phyloP scores from a whole-genome alignment of 1,284 basidiomycete species.

The Hypsizygus ulmarius region DNA sequence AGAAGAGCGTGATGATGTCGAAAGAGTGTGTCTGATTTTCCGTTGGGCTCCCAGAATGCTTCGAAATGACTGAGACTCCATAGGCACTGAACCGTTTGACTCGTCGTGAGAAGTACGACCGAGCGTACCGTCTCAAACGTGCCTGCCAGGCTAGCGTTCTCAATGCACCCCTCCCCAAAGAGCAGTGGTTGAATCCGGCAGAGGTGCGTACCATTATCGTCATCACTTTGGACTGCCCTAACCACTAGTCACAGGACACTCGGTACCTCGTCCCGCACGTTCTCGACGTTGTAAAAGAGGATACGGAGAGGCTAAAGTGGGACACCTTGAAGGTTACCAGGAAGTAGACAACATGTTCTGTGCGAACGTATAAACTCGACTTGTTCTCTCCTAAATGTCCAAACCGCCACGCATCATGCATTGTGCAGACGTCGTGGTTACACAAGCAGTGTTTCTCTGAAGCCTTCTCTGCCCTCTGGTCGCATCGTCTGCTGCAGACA shows the following conservation, averaged over 20 bases:
- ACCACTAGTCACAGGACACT: constrained; percentile 61
- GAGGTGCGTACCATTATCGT: constrained; percentile 56
- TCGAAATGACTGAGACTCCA: constrained; percentile 1
- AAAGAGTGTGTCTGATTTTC: constrained; percentile 59
- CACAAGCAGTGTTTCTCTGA: too few relatives aligned
- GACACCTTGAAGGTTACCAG: constrained; percentile 71
- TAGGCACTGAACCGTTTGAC: constrained; percentile 87
- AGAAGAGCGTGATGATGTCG: constrained; percentile 84
- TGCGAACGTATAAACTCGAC: background rate
- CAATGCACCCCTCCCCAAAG: constrained; percentile 83
- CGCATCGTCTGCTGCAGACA: too few relatives aligned
- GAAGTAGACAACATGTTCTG: constrained; percentile 44
- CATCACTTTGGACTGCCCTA: background rate
- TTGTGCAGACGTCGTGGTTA: too few relatives aligned
- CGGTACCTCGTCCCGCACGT: constrained; percentile 90
- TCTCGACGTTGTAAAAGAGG: constrained; percentile 72
- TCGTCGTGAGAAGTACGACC: constrained; percentile 83
- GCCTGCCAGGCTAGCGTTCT: constrained; percentile 81
- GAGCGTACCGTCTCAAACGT: constrained; percentile 85
- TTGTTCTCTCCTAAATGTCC: too few relatives aligned
- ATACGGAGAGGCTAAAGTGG: constrained; percentile 81
- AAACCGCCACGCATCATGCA: too few relatives aligned
- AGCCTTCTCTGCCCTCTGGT: too few relatives aligned
- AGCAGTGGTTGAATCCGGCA: constrained; percentile 76
- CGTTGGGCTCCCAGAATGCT: background rate